Evolutionary conservation across 2,329 filamentous ascomycete genomes (phyloP).

Genomic region (Aspergillus terreus): DNA sequence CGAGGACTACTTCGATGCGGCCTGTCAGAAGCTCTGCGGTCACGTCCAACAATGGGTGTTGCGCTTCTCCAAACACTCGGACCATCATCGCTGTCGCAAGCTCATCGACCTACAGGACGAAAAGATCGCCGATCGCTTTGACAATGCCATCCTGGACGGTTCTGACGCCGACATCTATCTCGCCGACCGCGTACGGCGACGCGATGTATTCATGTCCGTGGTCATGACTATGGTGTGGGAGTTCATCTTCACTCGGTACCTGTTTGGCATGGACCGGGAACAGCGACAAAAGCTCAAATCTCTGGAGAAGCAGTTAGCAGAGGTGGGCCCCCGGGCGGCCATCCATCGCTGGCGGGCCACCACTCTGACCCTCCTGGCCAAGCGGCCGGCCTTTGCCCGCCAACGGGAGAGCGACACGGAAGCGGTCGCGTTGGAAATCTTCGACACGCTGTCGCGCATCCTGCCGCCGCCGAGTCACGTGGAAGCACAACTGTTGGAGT

Average conservation of each 20-base stretch:
- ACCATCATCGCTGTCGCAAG: slow-evolving; percentile 79
- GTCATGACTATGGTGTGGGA: slow-evolving; percentile 99
- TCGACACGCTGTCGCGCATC: slow-evolving; percentile 76
- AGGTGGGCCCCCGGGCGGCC: slow-evolving; percentile 82
- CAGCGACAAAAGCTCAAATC: slow-evolving; percentile 96
- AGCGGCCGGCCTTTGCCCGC: slow-evolving; percentile 71
- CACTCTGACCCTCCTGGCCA: slow-evolving; percentile 83
- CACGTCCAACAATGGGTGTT: slow-evolving; percentile 97
- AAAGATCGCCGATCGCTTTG: slow-evolving; percentile 87
- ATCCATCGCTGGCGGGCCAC: slow-evolving; percentile 97
- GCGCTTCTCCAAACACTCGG: slow-evolving; percentile 96
- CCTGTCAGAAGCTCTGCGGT: slow-evolving; percentile 90
- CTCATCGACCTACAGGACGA: slow-evolving; percentile 85
- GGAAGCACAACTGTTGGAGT: slow-evolving; percentile 75
- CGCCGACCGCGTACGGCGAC: slow-evolving; percentile 77
- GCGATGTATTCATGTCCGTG: slow-evolving; percentile 97
- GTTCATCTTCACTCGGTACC: slow-evolving; percentile 94
- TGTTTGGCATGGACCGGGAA: slow-evolving; percentile 97
- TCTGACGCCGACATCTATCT: slow-evolving; percentile 88
- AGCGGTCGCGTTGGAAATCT: slow-evolving; percentile 89
- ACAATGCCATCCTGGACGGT: slow-evolving; percentile 91
- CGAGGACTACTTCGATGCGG: slow-evolving; percentile 91
- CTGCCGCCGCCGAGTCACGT: slow-evolving; percentile 81
- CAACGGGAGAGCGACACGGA: slow-evolving; percentile 89
- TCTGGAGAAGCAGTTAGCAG: slow-evolving; percentile 83